Base-by-base conservation (phyloP, 768 basidiomycete species). In the Boletus reticuloceps region DNA sequence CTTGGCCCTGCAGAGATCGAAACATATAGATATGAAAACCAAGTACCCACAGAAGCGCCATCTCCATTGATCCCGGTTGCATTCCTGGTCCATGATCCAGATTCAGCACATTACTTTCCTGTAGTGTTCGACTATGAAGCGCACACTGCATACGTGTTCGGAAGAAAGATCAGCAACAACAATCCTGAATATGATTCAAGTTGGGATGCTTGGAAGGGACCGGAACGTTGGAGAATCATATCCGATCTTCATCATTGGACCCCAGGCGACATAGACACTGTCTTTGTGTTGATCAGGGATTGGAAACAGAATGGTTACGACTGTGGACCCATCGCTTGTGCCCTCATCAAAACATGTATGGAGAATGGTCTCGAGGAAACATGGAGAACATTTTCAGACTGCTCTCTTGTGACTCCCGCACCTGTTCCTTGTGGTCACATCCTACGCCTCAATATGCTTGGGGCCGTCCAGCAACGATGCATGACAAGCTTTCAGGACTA, bases 271-370 rank as follows among this genome's bases (percentile, higher is more conserved):
- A 1, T 36, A 4, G 38, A 46, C 1, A 6, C 4, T 5, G 43
- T 55, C 17, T 1, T 20, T 0, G 37, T 55, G 4, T 3, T 34
- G 3, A 11, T 6, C 1, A 34, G 25, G 16, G 53, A 57, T n/a
- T 54, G 54, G 54, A 22, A 4, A 6, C 54, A 55, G 27, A 55
- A 55, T 55, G 54, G 54, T 2, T 55, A 55, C 20, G 44, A 55
- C 34, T 55, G 49, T 46, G 49, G 54, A n/a, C 54, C 54, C 1
- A 55, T 45, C 14, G 11, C 38, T 4, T 46, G 43, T 36, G 20
- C 43, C 3, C 5, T 55, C 1, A 40, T 55, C 11, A 22, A n/a
- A 16, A 46, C 2, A 13, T 51, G 27, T n/a, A 51, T 55, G 8
- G 43, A 55, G 5, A 14, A 51, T 16, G 38, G 54, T 0, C 9